Percentiles rank a stretch among this genome's conserved stretches.
Conservation (phyloP, 2,329 filamentous ascomycete species). For the Colletotrichum paranaense region DNA sequence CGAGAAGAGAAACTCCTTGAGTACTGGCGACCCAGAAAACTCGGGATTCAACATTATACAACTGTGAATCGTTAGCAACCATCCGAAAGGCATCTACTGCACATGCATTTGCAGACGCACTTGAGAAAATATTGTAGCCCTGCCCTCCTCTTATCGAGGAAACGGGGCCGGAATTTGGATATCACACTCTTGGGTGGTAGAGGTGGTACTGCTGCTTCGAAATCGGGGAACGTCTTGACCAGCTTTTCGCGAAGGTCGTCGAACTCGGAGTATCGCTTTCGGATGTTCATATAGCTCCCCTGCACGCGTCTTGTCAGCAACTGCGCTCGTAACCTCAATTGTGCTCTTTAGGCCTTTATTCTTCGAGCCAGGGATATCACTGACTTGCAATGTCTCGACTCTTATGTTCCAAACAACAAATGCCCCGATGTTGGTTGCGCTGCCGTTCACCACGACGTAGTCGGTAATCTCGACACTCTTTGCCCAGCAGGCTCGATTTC, state of each 20-base stretch:
- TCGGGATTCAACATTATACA: constrained; percentile 94
- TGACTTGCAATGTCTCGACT: constrained; percentile 85
- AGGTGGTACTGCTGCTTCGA: constrained; percentile 85
- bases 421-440: constrained; percentile 75
- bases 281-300: constrained; percentile 71
- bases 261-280: constrained; percentile 92
- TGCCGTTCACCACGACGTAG: constrained; percentile 67
- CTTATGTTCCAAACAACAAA: constrained; percentile 96
- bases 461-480: constrained; percentile 70
- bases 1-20: constrained; percentile 90
- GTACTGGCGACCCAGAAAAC: constrained; percentile 88
- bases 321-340: no score
- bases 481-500: constrained; percentile 72
- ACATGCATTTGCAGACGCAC: constrained; percentile 59
- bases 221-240: constrained; percentile 83
- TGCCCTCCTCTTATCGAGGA: constrained; percentile 84
- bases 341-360: not conserved
- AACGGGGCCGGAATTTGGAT: constrained; percentile 84
- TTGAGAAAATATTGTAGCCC: constrained; percentile 95
- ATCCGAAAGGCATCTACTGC: constrained; percentile 6
- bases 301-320: constrained; percentile 47
- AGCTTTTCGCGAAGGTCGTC: constrained; percentile 82
- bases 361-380: constrained; percentile 46
- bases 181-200: constrained; percentile 93
- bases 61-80: constrained; percentile 56